Base-by-base conservation (phyloP, 78 protist genomes). In the Mantamonas sphyraenae region DNA sequence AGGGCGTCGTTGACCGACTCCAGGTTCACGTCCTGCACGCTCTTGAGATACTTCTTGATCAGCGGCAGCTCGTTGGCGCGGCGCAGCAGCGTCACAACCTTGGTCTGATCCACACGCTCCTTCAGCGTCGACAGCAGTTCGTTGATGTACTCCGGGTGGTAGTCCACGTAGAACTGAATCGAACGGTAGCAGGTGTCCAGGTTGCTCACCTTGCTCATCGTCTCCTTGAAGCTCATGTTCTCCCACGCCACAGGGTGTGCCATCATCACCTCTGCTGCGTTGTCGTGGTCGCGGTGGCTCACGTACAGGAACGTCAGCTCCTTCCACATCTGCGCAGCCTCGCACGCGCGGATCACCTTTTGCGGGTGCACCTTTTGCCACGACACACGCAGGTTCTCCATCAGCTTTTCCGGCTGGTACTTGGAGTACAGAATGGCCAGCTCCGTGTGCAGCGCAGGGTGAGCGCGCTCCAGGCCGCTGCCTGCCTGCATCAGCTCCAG, bases 391-490 rank as follows among this genome's bases (percentile, higher is more conserved):
- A 98, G 47, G 84, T 94, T 95, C 68, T 97, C 99, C 98, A 95
- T 91, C 53, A 98, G 84, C 84, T 92, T 90, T 61, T 68, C 94
- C 35, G 88, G 95, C 76, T 66, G 38, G 90, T 90, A 92, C 83
- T 91, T 78, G 20, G 96, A 64, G 90, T 96, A 96, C 58, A 97
- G 74, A 57, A 89, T 80, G 35, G 98, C 98, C 50, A 97, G 92
- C 81, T 87, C 98, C 8, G 99, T 98, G 90, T 88, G 96, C 88
- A 97, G 90, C 50, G 98, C 99, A 83, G 82, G 89, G 76, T 92
- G 98, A 5, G 99, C 97, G 42, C 94, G 85, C 76, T 96, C 98
- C 55, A 76, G 66, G 10, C 79, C 84, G 47, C 95, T 72, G 51
- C 98, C 98, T 50, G 74, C 71, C 77, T 93, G 96, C 47, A 96